A percentile compares a stretch with the other conserved stretches of the same genome.
Evolutionary conservation across 768 basidiomycete genomes (phyloP).

Genomic region (Lyophyllum atratum): DNA sequence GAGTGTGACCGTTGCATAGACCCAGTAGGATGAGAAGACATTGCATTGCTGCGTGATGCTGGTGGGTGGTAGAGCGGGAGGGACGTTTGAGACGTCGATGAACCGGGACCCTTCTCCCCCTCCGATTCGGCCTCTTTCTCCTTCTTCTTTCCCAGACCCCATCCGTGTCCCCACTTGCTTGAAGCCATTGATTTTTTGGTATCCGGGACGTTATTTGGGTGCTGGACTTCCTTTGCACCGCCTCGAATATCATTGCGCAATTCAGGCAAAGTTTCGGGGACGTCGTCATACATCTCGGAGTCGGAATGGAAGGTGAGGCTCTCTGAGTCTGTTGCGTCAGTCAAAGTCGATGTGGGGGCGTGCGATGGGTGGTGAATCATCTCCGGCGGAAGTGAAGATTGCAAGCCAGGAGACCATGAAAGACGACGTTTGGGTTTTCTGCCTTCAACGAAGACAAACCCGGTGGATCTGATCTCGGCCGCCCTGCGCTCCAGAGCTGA

Average conservation of each 20-base stretch:
- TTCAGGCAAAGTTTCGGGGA: slow-evolving; percentile 34
- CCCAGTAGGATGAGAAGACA: slow-evolving; percentile 40
- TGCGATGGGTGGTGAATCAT: slow-evolving; percentile 43
- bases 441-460: no score
- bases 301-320: slow-evolving; percentile 61
- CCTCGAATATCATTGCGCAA: slow-evolving; percentile 37
- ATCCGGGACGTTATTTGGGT: slow-evolving; percentile 55
- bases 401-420: slow-evolving; percentile 44
- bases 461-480: no score
- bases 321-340: slow-evolving; percentile 43
- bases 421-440: slow-evolving; percentile 46
- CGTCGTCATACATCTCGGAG: slow-evolving; percentile 60
- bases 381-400: slow-evolving; percentile 23
- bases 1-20: slow-evolving; percentile 21
- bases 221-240: slow-evolving; percentile 44
- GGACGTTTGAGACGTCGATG: slow-evolving; percentile 29
- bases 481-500: no score
- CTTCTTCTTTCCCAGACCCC: slow-evolving; percentile 62
- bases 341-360: slow-evolving; percentile 45
- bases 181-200: slow-evolving; percentile 53
- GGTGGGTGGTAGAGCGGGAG: slow-evolving; percentile 43
- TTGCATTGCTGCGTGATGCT: slow-evolving; percentile 36
- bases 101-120: slow-evolving; percentile 28
- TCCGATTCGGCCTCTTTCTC: slow-evolving; percentile 39
- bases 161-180: slow-evolving; percentile 69